Evolutionary conservation across 1,139 yeast genomes (phyloP).

Genomic region (Hyphopichia khmerensis): DNA sequence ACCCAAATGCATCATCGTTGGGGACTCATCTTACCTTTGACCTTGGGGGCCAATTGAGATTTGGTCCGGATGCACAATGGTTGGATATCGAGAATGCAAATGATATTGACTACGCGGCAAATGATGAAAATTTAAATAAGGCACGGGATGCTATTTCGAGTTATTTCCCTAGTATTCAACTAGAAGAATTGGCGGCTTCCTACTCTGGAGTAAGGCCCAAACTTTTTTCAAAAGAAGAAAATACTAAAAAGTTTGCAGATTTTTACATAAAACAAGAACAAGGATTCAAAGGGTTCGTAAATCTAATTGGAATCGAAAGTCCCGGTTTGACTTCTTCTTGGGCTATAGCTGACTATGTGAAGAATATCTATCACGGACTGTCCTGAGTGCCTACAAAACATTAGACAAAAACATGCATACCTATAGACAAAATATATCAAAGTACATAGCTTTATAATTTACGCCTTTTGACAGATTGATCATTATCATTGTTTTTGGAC

Average conservation of each 20-base stretch:
- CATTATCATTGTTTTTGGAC: slow-evolving; percentile 2
- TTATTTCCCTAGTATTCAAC: slow-evolving; percentile 61
- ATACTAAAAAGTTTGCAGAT: slow-evolving; percentile 55
- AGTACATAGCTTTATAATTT: background rate
- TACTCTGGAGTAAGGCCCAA: slow-evolving; percentile 88
- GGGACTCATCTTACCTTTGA: slow-evolving; percentile 89
- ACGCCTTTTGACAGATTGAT: background rate
- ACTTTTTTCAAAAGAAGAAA: slow-evolving; percentile 45
- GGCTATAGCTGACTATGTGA: slow-evolving; percentile 79
- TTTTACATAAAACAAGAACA: slow-evolving; percentile 63
- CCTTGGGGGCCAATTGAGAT: slow-evolving; percentile 73
- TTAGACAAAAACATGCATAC: background rate
- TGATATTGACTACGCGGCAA: slow-evolving; percentile 49
- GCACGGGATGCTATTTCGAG: slow-evolving; percentile 60
- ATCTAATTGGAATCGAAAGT: slow-evolving; percentile 80
- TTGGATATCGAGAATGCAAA: slow-evolving; percentile 39
- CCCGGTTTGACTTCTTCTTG: slow-evolving; percentile 84
- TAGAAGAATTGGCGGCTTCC: slow-evolving; percentile 56
- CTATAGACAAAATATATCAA: background rate
- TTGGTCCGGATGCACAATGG: slow-evolving; percentile 93
- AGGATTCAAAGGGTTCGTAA: slow-evolving; percentile 77
- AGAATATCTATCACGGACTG: slow-evolving; percentile 28
- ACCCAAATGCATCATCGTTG: slow-evolving; percentile 66
- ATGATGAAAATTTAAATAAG: slow-evolving; percentile 42
- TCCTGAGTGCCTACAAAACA: background rate